Evolutionary conservation across 1,139 yeast genomes (phyloP).

Genomic region (Pichia terricola): DNA sequence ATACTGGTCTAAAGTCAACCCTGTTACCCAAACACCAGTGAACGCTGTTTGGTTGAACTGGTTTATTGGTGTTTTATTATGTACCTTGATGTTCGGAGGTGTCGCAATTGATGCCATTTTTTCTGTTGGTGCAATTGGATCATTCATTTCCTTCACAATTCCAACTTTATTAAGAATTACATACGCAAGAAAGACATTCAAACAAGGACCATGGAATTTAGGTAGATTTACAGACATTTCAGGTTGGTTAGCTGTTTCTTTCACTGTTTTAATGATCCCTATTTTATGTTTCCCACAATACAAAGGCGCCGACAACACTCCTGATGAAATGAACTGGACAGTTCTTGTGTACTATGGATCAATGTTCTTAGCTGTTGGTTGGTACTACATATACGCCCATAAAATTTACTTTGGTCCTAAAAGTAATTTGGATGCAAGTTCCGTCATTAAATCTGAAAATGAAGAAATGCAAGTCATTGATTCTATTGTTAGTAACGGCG

Average conservation of each 20-base stretch:
- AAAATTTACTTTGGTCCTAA: constrained; percentile 65
- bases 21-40: constrained; percentile 54
- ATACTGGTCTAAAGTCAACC: constrained; percentile 46
- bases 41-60: constrained; percentile 62
- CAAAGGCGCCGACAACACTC: constrained; percentile 37
- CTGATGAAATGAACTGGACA: constrained; percentile 62
- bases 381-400: constrained; percentile 50
- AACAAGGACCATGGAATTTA: constrained; percentile 63
- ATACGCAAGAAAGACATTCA: constrained; percentile 43
- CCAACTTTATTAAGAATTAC: constrained; percentile 58
- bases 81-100: constrained; percentile 58
- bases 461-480: constrained; percentile 14
- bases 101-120: constrained; percentile 67
- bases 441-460: constrained; percentile 5
- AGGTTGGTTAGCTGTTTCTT: constrained; percentile 34
- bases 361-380: constrained; percentile 40
- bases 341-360: constrained; percentile 60
- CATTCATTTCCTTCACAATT: constrained; percentile 60
- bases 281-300: constrained; percentile 57
- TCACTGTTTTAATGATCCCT: constrained; percentile 55
- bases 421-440: constrained; percentile 38
- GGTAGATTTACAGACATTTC: constrained; percentile 46
- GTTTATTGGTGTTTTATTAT: constrained; percentile 46
- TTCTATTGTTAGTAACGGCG: constrained; percentile 13
- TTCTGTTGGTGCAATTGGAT: constrained; percentile 69